Base-by-base conservation (phyloP, 257 asterid genomes). In the Cordia subcordata region DNA sequence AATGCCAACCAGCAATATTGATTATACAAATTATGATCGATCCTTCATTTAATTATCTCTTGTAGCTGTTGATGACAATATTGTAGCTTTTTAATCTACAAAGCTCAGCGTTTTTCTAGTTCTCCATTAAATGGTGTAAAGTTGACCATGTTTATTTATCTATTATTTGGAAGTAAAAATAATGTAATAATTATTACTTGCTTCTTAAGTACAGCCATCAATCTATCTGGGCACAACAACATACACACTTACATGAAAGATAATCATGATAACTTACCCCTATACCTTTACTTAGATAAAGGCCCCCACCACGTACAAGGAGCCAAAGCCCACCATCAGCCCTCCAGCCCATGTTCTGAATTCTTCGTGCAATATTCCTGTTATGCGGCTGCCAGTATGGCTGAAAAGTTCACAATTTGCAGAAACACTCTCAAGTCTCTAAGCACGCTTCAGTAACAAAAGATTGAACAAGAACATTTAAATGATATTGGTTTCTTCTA, bases 321-420 rank as follows among this genome's bases (percentile, higher is more conserved):
- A 88, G 96, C 97, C 99, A 93, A 53, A 93, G 97, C 19, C 99
- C 99, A 58, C 99, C 99, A 65, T 93, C 99, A 33, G 99, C 94
- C 72, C 97, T 86, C 99, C 99, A 93, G 58, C 99, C 97, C 86
- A 89, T 92, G 83, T 72, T 93, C 66, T 93, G 99, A 60, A 93
- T 93, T 81, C 97, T 81, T 75, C 99, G 87, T 57, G 96, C 97
- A 22, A 87, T 88, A 55, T 88, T 78, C 77, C 99, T 84, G 67
- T 93, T 93, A 78, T 93, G 99, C 58, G 99, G 97, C 79, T 86
- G 96, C 98, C 97, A 89, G 75, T 17, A 93, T 16, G 99, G 79
- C 99, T 93, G 91, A 60, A 65, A n/a, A n/a, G n/a, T n/a, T 62
- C 59, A 59, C 51, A 40, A 59, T 58, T 61, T 58, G 27, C 67